phyloP scores from a whole-genome alignment of 768 basidiomycete genomes.

The Mrakia frigida region DNA sequence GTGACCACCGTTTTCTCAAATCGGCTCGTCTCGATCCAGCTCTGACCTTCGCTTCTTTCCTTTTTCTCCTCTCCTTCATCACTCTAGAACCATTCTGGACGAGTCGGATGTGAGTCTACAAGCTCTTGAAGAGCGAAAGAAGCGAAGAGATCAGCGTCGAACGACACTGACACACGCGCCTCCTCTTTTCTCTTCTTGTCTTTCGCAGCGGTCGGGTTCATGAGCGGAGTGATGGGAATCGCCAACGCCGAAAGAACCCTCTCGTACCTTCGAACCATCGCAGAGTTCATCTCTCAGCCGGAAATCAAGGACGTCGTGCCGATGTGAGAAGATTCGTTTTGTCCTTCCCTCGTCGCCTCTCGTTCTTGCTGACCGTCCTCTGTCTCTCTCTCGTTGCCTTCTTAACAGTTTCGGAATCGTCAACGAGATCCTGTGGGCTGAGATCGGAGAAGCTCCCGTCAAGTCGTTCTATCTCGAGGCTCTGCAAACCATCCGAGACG shows the following conservation, averaged over 20 bases:
- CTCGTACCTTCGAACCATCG: slow-evolving; percentile 77
- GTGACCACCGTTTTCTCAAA: not conserved
- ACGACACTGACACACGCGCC: no score
- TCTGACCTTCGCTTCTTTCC: not conserved
- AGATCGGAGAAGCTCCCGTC: slow-evolving; percentile 50
- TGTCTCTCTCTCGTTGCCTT: no score
- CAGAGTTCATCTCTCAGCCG: slow-evolving; percentile 87
- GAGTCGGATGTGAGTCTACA: not conserved
- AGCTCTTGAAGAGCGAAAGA: not conserved
- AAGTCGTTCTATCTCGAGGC: slow-evolving; percentile 62
- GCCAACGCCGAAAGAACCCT: slow-evolving; percentile 88
- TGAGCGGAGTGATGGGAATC: slow-evolving; percentile 68
- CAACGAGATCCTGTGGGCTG: slow-evolving; percentile 68
- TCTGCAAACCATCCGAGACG: slow-evolving; percentile 67
- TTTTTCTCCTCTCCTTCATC: not conserved
- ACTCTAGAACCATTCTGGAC: slow-evolving; percentile 42
- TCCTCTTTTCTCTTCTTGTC: not conserved
- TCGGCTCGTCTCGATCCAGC: not conserved
- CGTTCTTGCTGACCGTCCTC: not conserved
- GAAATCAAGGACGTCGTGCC: slow-evolving; percentile 74
- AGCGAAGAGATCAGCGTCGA: no score
- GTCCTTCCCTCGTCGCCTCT: not conserved
- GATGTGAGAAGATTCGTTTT: slow-evolving; percentile 45
- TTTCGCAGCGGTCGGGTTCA: slow-evolving; percentile 1
- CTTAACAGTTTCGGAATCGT: slow-evolving; percentile 62